phyloP scores from a whole-genome alignment of 148 eudicot genomes.

The Agrostemma githago region DNA sequence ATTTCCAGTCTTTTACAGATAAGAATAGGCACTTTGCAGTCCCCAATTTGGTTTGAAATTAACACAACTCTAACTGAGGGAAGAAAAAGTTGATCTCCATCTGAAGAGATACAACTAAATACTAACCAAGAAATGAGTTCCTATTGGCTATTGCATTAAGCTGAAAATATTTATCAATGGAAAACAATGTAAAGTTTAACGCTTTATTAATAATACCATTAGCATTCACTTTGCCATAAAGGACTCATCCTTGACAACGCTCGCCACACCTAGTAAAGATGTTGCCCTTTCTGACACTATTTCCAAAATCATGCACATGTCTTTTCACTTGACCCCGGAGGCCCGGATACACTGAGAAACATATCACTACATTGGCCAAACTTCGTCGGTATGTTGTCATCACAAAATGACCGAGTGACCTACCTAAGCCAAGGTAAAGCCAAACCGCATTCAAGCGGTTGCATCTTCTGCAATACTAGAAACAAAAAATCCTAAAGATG shows the following conservation, averaged over 20 bases:
- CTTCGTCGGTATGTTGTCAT: neutral
- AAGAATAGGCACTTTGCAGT: neutral
- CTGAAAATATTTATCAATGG: neutral
- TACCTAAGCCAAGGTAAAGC: neutral
- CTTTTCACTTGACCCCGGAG: neutral
- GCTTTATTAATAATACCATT: neutral
- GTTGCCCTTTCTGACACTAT: neutral
- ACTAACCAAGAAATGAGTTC: neutral
- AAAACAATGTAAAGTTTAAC: neutral
- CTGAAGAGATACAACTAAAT: neutral
- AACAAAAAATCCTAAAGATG: neutral
- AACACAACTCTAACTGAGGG: neutral
- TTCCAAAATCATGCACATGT: neutral
- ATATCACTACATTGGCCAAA: neutral
- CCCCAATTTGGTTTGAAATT: neutral
- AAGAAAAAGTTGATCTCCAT: neutral
- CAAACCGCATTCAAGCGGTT: neutral
- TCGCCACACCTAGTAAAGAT: neutral
- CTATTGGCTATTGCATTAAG: neutral
- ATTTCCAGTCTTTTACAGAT: neutral
- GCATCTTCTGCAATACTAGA: neutral
- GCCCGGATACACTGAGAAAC: neutral
- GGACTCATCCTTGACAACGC: neutral
- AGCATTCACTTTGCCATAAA: neutral
- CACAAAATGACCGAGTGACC: neutral